Base-by-base conservation (phyloP, 768 basidiomycete species). In the Pleurotus ostreatus region DNA sequence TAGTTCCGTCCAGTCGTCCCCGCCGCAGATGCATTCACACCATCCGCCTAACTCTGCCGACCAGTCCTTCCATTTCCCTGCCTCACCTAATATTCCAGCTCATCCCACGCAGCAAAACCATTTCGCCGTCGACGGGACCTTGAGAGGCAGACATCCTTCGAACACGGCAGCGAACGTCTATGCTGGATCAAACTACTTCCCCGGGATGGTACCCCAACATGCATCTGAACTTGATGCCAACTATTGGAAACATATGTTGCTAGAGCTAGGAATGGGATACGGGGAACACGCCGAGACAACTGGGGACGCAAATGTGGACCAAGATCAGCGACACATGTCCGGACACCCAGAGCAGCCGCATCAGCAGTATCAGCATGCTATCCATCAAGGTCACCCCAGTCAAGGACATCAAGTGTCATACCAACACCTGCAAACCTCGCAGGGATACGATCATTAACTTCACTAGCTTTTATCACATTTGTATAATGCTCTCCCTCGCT, bases 231-330 rank as follows among this genome's bases (percentile, higher is more conserved):
- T 77, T n/a, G 88, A 91, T 65, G 79, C 79, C 9, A 74, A 81
- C 54, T 91, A 91, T 68, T 89, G 83, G 78, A 81, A 82, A 61
- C 82, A 81, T 57, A 89, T 91, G 86, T 82, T 88, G 61, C 70
- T 84, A 45, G 87, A 90, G 60, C 78, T 89, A 13, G 30, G 30
- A 34, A 34, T 34, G 30, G 88, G 88, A 18, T 85, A 84, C 60
- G 83, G 83, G 16, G 83, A 77, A 41, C 73, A 74, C 54, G 69
- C 63, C 23, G 71, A 79, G 44, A 63, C 67, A 5, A 61, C 66
- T 43, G 30, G 41, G 34, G 37, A 43, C 30, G 40, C 22, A 41
- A 52, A 23, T 7, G 34, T 34, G 12, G 44, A 11, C 13, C 37
- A 40, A 23, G 59, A 57, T 22, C 43, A 46, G 38, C 51, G 56